Percentiles rank a stretch among this genome's conserved stretches.
Conservation (phyloP, 2,329 filamentous ascomycete species). For the Colletotrichum sp. region DNA sequence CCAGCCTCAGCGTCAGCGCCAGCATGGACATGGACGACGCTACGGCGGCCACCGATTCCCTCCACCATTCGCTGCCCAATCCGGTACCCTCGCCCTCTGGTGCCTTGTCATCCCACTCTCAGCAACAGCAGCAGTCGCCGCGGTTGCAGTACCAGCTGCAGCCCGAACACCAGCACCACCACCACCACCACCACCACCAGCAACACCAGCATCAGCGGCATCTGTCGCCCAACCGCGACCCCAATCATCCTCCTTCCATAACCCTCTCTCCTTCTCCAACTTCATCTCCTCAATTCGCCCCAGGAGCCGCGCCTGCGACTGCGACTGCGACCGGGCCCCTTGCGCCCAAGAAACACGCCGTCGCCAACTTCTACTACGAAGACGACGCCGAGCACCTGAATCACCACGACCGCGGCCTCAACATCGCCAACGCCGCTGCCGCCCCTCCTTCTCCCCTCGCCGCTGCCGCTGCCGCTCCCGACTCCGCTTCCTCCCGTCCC, state of each 20-base stretch:
- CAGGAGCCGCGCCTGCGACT: background rate
- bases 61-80: conserved; percentile 10
- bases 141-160: background rate
- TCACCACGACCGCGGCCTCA: background rate
- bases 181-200: background rate
- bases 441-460: background rate
- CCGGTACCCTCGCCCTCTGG: background rate
- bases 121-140: background rate
- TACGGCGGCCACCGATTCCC: conserved; percentile 8
- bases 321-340: background rate
- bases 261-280: background rate
- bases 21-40: conserved; percentile 12
- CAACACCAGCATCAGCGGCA: background rate
- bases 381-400: conserved; percentile 1
- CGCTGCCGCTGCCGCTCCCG: background rate
- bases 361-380: conserved; percentile 18
- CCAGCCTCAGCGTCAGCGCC: conserved; percentile 15
- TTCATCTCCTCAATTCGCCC: background rate
- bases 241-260: background rate
- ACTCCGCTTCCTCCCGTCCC: conserved; percentile 17
- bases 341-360: conserved; percentile 14
- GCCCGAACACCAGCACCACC: background rate
- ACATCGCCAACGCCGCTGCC: background rate
- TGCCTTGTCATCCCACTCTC: background rate
- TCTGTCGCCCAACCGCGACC: background rate